Base-by-base conservation (phyloP, 306 rosid genomes). In the Castanea sativa region DNA sequence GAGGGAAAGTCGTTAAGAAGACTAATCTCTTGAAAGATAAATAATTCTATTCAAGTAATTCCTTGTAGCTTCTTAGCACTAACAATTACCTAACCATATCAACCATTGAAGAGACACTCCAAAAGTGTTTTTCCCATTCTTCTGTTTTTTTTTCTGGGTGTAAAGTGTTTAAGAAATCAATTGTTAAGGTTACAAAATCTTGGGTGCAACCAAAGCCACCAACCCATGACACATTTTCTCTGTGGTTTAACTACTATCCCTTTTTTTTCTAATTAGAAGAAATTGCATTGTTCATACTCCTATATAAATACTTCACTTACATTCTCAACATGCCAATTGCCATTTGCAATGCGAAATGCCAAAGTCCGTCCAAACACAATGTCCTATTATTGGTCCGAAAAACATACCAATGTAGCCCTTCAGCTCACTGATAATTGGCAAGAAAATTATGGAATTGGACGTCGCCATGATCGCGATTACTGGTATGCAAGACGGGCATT, bases 401-500 rank as follows among this genome's bases (percentile, higher is more conserved):
- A 20, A 35, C 30, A 3, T 16, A 49, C 73, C 16, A 32, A 10
- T 10, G 19, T 5, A 18, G 4, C 73, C 55, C 20, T 33, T 35
- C 73, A 68, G 2, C 73, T 4, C 23, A 18, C 57, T 73, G 57
- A 55, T 74, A 71, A 60, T 21, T 20, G 53, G 68, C 81, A 75
- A 35, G 78, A 77, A 61, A 75, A 73, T 41, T 58, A 80, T 29
- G 84, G 86, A 76, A 69, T 79, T 5, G 82, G 78, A 23, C 73
- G 58, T 33, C 70, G 33, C 13, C 86, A 81, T 1, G 89, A 85
- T 5, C 82, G 69, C 0, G 89, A 90, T 5, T 88, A 83, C 4
- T 83, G 89, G 87, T 55, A 80, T 18, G 83, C 94, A 8, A 81
- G 94, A 32, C 74, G 81, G 2, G 90, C 89, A 1, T 87, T 91